Base-by-base conservation (phyloP, 805 yeast species). In the Candida awuae region DNA sequence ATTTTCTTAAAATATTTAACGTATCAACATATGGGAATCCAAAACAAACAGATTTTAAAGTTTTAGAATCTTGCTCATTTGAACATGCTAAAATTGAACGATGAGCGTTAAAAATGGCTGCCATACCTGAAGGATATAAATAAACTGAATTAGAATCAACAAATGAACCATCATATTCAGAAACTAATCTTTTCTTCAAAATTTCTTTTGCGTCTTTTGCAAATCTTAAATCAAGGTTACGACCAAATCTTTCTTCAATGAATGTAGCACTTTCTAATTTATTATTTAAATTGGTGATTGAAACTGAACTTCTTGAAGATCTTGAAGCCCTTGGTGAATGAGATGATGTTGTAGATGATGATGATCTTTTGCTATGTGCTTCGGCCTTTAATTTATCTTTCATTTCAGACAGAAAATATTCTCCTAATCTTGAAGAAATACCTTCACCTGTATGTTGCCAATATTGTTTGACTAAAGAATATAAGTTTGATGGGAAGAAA, bases 381-480 rank as follows among this genome's bases (percentile, higher is more conserved):
- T 46, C 49, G 12, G 50, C 52, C 14, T 49, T 54, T 56, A 45
- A 58, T 51, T 54, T 70, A 50, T 51, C 55, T 38, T 55, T 70
- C 54, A 82, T 61, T 54, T 77, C 84, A 44, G 75, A 76, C 43
- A 82, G 60, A 34, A 84, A 77, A 53, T 85, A 92, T 59, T 88
- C 96, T 1, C 87, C 97, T 56, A 80, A 64, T 51, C 97, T 68
- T 26, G 95, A 84, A 13, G 95, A 84, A 20, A 92, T 74, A n/a
- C 96, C 95, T 59, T 90, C 97, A 20, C 99, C 99, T 0, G 95
- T 68, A 54, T 88, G 96, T 58, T 90, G 97, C 98, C 98, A 92
- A 62, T 85, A 92, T 51, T 77, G 77, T 55, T 85, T 87, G 29
- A 92, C 88, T 4, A 83, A 58, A 1, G 74, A 58, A 45, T 68